Evolutionary conservation across 176 grass and related monocot species (phyloP).

Genomic region (Paspalum notatum): DNA sequence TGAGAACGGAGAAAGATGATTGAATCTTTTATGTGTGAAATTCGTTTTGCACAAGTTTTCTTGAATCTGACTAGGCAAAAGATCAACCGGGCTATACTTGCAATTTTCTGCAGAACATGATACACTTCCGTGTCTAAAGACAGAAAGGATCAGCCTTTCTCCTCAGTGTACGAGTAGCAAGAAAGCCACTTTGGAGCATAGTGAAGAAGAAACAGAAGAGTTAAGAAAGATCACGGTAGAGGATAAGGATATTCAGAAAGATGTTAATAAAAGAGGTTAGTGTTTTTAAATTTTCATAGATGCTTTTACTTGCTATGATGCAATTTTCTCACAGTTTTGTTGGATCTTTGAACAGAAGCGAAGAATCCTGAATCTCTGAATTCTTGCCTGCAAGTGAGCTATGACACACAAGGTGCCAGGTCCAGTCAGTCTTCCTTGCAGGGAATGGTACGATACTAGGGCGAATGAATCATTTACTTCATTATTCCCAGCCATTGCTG

Average conservation of each 20-base stretch:
- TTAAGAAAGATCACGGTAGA: slow-evolving; percentile 3
- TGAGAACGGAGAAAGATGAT: neutral
- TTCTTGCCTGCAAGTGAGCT: slow-evolving; percentile 12
- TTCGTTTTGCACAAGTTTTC: neutral
- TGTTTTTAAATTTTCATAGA: neutral
- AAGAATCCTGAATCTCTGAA: slow-evolving; percentile 30
- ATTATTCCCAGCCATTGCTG: neutral
- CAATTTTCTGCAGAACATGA: slow-evolving; percentile 34
- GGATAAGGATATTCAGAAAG: slow-evolving; percentile 33
- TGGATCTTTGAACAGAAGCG: slow-evolving; percentile 42
- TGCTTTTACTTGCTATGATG: slow-evolving; percentile 20
- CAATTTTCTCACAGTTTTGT: slow-evolving; percentile 7
- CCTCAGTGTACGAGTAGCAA: slow-evolving; percentile 4
- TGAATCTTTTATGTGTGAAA: neutral
- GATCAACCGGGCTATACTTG: neutral
- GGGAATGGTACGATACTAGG: slow-evolving; percentile 20
- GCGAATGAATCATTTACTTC: slow-evolving; percentile 9
- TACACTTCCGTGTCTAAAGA: neutral
- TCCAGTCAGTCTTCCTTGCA: slow-evolving; percentile 30
- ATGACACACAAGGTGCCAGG: neutral
- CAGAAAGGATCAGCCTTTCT: neutral
- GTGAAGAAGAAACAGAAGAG: slow-evolving; percentile 31
- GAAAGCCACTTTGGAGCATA: slow-evolving; percentile 29
- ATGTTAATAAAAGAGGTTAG: slow-evolving; percentile 31
- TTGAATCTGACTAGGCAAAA: slow-evolving; percentile 5